Conservation (phyloP, 371 early-diverging fungal genomes). For the Entomophthora muscae region DNA sequence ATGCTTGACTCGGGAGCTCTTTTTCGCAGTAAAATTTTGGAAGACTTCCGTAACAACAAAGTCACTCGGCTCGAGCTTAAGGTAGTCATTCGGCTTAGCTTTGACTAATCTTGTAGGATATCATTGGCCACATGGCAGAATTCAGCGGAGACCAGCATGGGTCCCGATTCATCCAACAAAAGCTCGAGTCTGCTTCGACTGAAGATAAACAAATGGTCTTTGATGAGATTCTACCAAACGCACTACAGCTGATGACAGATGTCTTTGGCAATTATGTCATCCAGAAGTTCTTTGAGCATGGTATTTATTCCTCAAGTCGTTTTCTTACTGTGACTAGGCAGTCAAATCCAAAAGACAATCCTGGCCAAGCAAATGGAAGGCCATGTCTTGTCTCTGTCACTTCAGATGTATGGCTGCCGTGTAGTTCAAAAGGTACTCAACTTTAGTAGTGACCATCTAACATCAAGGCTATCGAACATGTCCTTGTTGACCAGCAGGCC, state of each 20-base stretch:
- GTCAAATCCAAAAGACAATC: conserved; percentile 67
- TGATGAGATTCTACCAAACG: conserved; percentile 83
- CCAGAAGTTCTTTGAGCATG: conserved; percentile 98
- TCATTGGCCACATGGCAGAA: conserved; percentile 84
- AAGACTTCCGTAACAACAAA: conserved; percentile 89
- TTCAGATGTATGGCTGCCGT: conserved; percentile 99
- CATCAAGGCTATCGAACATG: conserved; percentile 79
- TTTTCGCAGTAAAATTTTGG: conserved; percentile 64
- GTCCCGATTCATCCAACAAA: conserved; percentile 98
- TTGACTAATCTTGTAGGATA: conserved; percentile 34
- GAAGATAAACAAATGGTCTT: conserved; percentile 96
- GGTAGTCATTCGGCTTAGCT: conserved; percentile 19
- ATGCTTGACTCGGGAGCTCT: conserved; percentile 26
- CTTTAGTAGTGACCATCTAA: conserved; percentile 4
- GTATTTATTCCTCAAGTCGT: conserved; percentile 13
- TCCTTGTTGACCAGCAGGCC: conserved; percentile 74
- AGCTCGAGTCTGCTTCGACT: conserved; percentile 77
- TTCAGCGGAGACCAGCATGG: conserved; percentile 99
- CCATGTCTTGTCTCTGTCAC: conserved; percentile 77
- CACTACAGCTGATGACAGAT: conserved; percentile 93
- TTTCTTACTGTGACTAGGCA: conserved; percentile 13
- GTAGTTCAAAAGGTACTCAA: conserved; percentile 83
- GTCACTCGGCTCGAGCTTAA: conserved; percentile 80
- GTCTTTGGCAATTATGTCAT: conserved; percentile 99
- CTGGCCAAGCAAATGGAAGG: conserved; percentile 87